These are phyloP conservation scores for Hansenula lynferdii DNA, from an alignment of 1,139 yeast genomes.

Conservation along the genomic window DNA sequence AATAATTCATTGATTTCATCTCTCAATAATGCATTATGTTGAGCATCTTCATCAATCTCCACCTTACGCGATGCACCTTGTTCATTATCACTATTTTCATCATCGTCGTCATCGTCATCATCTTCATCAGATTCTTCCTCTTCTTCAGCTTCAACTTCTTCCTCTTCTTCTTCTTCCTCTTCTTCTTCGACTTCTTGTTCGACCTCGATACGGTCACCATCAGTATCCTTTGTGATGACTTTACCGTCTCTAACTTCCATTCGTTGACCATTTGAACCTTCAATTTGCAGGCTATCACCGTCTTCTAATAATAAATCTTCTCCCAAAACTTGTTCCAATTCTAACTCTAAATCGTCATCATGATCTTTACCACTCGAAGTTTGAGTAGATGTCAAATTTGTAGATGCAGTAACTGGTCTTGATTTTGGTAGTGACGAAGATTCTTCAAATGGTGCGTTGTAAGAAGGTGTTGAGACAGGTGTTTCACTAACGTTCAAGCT, in stretches of 20 bases:
- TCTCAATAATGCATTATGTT: conserved; percentile 70
- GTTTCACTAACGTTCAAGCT: conserved; percentile 2
- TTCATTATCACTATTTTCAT: conserved; percentile 40
- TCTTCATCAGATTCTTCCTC: conserved; percentile 51
- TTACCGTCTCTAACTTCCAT: too few species aligned
- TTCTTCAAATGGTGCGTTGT: too few species aligned
- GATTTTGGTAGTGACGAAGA: conserved; percentile 8
- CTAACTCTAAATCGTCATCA: conserved; percentile 33
- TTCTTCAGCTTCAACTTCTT: too few species aligned
- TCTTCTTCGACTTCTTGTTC: conserved; percentile 28
- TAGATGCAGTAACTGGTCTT: too few species aligned
- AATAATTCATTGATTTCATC: conserved; percentile 88
- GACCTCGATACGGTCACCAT: conserved; percentile 25
- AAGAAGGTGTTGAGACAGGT: conserved; percentile 6
- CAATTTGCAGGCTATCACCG: conserved; percentile 12
- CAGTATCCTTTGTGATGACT: not conserved
- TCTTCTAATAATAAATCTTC: conserved; percentile 29
- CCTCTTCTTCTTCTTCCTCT: conserved; percentile 43
- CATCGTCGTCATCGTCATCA: conserved; percentile 51
- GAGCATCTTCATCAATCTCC: conserved; percentile 36
- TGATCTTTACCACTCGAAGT: conserved; percentile 8
- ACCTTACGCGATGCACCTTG: conserved; percentile 27
- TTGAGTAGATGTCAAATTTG: too few species aligned
- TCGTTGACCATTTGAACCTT: conserved; percentile 11
- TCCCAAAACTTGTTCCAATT: conserved; percentile 32